Conservation (phyloP, 2,329 filamentous ascomycete genomes). For the Colletotrichum agaves region DNA sequence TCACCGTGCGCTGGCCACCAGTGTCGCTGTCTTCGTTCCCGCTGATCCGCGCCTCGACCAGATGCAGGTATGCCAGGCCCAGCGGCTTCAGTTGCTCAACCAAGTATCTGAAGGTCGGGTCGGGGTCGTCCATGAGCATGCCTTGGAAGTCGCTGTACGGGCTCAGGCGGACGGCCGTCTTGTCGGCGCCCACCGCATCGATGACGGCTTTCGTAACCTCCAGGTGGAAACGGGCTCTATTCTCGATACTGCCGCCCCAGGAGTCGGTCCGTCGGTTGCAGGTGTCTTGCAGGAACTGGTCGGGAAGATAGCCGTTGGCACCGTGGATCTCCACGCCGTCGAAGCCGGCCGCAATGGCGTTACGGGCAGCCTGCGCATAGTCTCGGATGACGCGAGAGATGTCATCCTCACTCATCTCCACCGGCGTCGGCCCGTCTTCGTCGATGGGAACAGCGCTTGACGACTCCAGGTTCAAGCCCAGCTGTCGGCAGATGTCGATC, state of each 20-base stretch:
- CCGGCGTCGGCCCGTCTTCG: slow-evolving; percentile 64
- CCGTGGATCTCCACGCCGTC: slow-evolving; percentile 73
- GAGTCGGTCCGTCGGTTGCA: slow-evolving; percentile 63
- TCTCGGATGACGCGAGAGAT: slow-evolving; percentile 72
- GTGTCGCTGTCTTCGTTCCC: slow-evolving; percentile 52
- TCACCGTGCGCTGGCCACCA: slow-evolving; percentile 27
- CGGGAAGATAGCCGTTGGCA: slow-evolving; percentile 71
- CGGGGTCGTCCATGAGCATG: slow-evolving; percentile 68
- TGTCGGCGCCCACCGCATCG: slow-evolving; percentile 59
- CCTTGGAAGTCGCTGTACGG: slow-evolving; percentile 68
- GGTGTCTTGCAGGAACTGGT: slow-evolving; percentile 68
- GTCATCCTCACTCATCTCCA: slow-evolving; percentile 72
- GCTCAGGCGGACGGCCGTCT: slow-evolving; percentile 64
- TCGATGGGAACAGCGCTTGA: slow-evolving; percentile 54
- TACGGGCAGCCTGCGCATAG: slow-evolving; percentile 65
- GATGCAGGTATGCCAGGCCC: slow-evolving; percentile 66
- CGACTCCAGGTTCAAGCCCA: slow-evolving; percentile 60
- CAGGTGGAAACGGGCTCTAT: slow-evolving; percentile 61
- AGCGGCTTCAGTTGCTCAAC: slow-evolving; percentile 61
- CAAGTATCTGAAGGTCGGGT: slow-evolving; percentile 68
- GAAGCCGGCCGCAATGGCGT: slow-evolving; percentile 71
- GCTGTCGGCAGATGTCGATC: slow-evolving; percentile 47
- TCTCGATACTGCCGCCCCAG: slow-evolving; percentile 66
- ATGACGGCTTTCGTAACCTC: slow-evolving; percentile 58
- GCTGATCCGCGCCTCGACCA: slow-evolving; percentile 66